A percentile compares a stretch with the other conserved stretches of the same genome.
Conservation (phyloP, 768 basidiomycete genomes). For the Pholiota microspora region DNA sequence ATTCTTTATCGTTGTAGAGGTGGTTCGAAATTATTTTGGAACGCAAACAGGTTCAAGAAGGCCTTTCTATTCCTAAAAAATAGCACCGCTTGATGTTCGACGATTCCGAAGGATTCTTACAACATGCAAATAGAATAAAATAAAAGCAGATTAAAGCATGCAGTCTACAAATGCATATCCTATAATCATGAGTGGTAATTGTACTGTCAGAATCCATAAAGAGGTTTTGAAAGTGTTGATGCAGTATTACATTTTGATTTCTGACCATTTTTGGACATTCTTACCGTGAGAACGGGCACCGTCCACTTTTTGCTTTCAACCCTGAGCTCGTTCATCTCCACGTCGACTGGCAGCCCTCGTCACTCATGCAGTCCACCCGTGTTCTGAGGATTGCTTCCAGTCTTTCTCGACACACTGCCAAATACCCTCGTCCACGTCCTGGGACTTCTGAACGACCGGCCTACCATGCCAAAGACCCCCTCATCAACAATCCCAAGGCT, state of each 20-base stretch:
- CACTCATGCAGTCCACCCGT: slow-evolving; percentile 18
- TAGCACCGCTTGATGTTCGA: background rate
- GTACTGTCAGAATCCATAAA: no score
- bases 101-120: no score
- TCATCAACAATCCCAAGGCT: slow-evolving; percentile 50
- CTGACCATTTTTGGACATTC: background rate
- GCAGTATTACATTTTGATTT: background rate
- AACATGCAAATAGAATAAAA: no score
- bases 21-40: slow-evolving; percentile 26
- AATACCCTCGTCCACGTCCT: slow-evolving; percentile 46
- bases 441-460: slow-evolving; percentile 55
- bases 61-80: slow-evolving; percentile 14
- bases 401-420: slow-evolving; percentile 37
- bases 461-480: slow-evolving; percentile 56
- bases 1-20: slow-evolving; percentile 9
- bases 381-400: slow-evolving; percentile 17
- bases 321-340: slow-evolving; percentile 1
- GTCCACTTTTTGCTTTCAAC: slow-evolving; percentile 8
- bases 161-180: no score
- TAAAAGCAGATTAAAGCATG: no score
- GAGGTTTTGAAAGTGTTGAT: background rate
- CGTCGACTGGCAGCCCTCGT: slow-evolving; percentile 4
- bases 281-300: slow-evolving; percentile 15
- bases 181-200: no score
- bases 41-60: slow-evolving; percentile 21